Conservation (phyloP, 208 protist species). For the Wallacemonas sp. region DNA sequence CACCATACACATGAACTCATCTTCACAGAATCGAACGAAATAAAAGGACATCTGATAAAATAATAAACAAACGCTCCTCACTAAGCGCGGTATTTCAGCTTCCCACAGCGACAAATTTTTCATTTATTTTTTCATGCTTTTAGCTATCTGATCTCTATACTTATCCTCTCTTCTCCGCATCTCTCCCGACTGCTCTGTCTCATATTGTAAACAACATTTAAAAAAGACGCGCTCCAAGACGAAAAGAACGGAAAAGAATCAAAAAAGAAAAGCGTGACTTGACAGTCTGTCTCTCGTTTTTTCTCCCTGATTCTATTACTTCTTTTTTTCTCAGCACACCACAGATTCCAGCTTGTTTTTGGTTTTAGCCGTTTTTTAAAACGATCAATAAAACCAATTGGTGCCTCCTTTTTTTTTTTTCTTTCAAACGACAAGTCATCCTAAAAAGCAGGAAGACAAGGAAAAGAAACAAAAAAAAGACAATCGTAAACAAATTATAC, state of each 20-base stretch:
- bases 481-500: neutral
- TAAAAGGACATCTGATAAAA: too few relatives aligned
- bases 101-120: neutral
- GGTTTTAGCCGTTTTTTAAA: conserved; percentile 52
- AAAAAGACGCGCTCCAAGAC: neutral
- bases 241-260: conserved; percentile 6
- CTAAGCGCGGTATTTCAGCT: neutral
- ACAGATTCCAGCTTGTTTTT: conserved; percentile 12
- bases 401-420: conserved; percentile 6
- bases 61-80: neutral
- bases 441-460: neutral
- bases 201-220: neutral
- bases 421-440: conserved; percentile 2
- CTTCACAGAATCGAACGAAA: too few relatives aligned
- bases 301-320: conserved; percentile 10
- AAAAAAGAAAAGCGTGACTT: neutral
- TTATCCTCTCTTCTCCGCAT: too few relatives aligned
- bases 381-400: conserved; percentile 33
- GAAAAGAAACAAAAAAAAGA: conserved; percentile 14
- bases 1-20: too few relatives aligned
- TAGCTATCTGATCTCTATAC: too few relatives aligned
- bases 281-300: conserved; percentile 15
- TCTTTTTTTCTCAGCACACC: conserved; percentile 18
- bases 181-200: too few relatives aligned
- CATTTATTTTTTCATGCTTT: too few relatives aligned